Evolutionary conservation across 106 monocot species (phyloP).

Genomic region (Allium sativum): DNA sequence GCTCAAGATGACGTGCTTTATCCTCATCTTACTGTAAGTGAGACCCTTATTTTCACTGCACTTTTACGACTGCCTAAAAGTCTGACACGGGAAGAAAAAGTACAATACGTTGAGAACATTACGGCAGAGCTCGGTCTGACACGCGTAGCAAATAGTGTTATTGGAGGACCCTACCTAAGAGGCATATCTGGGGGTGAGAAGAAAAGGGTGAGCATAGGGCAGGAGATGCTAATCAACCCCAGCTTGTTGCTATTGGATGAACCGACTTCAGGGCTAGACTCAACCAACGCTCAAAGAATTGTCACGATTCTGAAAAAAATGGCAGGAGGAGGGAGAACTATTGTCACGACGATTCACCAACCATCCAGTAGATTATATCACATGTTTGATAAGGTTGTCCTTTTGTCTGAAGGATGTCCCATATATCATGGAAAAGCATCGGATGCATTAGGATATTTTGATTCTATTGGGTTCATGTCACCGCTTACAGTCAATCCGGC

Average conservation of each 20-base stretch:
- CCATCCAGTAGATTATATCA: constrained; percentile 42
- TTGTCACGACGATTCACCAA: constrained; percentile 52
- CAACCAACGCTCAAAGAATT: constrained; percentile 41
- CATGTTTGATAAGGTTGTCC: constrained; percentile 45
- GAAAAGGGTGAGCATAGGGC: constrained; percentile 47
- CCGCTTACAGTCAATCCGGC: constrained; percentile 35
- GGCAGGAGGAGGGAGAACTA: constrained; percentile 24
- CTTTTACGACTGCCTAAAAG: constrained; percentile 32
- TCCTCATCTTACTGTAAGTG: constrained; percentile 51
- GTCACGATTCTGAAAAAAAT: constrained; percentile 21
- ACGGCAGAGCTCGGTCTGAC: constrained; percentile 28
- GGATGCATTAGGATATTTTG: constrained; percentile 30
- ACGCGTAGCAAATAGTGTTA: constrained; percentile 15
- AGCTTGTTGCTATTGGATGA: constrained; percentile 44
- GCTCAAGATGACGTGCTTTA: constrained; percentile 61
- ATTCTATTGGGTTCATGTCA: constrained; percentile 21
- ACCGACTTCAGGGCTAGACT: constrained; percentile 55
- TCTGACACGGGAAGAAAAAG: constrained; percentile 22
- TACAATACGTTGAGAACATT: constrained; percentile 16
- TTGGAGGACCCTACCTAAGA: constrained; percentile 29
- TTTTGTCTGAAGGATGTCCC: constrained; percentile 39
- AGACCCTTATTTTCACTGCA: constrained; percentile 47
- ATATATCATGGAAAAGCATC: constrained; percentile 35
- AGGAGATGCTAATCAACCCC: constrained; percentile 53
- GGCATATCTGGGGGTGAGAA: constrained; percentile 52